Conservation (phyloP, 805 yeast genomes). For the Hermanozyma aechmeae region DNA sequence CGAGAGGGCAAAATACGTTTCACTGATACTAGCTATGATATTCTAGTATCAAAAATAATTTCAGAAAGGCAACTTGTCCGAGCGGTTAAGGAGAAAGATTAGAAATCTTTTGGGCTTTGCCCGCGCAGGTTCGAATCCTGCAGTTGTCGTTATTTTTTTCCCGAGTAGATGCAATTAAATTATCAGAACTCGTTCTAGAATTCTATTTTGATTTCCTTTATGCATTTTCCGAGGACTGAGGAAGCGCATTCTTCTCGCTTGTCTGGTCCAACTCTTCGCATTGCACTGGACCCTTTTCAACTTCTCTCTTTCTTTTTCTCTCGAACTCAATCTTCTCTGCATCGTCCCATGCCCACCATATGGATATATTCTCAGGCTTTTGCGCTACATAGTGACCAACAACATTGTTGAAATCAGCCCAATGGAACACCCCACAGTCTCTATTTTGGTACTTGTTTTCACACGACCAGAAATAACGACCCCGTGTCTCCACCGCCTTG, state of each 20-base stretch:
- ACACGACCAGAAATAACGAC: slow-evolving; percentile 64
- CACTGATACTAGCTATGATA: no score
- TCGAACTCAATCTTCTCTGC: no score
- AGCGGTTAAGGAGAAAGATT: slow-evolving; percentile 73
- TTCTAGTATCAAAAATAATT: no score
- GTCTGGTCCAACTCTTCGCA: no score
- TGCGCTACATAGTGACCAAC: slow-evolving; percentile 24
- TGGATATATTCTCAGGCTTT: slow-evolving; percentile 22
- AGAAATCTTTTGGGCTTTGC: slow-evolving; percentile 69
- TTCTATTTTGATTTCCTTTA: no score
- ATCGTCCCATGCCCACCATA: slow-evolving; percentile 41
- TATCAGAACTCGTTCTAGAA: no score
- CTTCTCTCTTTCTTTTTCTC: no score
- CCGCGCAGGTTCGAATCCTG: slow-evolving; percentile 78
- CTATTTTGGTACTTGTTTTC: slow-evolving; percentile 32
- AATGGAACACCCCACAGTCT: slow-evolving; percentile 41
- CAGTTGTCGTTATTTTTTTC: slow-evolving; percentile 51
- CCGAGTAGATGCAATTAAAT: no score
- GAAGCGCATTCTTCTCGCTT: no score
- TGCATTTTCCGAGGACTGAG: no score
- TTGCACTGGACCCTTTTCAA: no score
- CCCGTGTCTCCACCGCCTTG: slow-evolving; percentile 36
- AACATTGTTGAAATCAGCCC: slow-evolving; percentile 35
- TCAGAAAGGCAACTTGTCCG: slow-evolving; percentile 59
- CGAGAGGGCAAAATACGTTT: no score